Base-by-base conservation (phyloP, 208 protist genomes). In the Trypanosoma caninum region DNA sequence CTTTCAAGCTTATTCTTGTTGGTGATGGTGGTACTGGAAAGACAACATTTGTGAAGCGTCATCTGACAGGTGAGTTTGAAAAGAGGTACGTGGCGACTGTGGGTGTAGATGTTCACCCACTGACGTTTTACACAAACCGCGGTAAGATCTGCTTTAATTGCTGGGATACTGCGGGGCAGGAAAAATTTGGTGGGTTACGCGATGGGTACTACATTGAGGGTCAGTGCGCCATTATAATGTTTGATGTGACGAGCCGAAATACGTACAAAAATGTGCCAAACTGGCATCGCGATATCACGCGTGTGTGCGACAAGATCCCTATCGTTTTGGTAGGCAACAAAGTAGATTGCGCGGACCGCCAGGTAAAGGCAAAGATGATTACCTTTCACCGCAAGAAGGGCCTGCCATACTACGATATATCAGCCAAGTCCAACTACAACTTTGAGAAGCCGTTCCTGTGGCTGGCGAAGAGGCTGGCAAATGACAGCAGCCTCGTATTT, bases 401-500 rank as follows among this genome's bases (percentile, higher is more conserved):
- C 66, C 84, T 99, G 5, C 97, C 98, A 88, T 99, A 99, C 89
- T 99, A 99, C 78, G 98, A 99, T 66, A 98, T 99, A 67, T 99
- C 97, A 16, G 98, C 99, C 59, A 99, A 99, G 85, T 98, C 95
- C 35, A 99, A 99, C 91, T 99, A 99, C 94, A 99, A 99, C 83
- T 99, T 99, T 75, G 99, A 99, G 88, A 99, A 99, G 91, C 99
- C 99, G 28, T 99, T 99, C 84, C 84, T 99, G 23, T 99, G 93
- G 93, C 91, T 99, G 16, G 95, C 96, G 34, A 97, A 98, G 76
- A 97, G 98, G 73, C 87, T 99, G 23, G 82, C 84, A 55, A 98
- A 98, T 77, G 92, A 99, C 76, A 72, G 77, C 55, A 91, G 99
- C 38, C 89, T 99, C 34, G 59, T 78, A 37, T 96, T 99, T 56